Evolutionary conservation across 257 asterid genomes (phyloP).

Genomic region (Ajuga chamaepitys): DNA sequence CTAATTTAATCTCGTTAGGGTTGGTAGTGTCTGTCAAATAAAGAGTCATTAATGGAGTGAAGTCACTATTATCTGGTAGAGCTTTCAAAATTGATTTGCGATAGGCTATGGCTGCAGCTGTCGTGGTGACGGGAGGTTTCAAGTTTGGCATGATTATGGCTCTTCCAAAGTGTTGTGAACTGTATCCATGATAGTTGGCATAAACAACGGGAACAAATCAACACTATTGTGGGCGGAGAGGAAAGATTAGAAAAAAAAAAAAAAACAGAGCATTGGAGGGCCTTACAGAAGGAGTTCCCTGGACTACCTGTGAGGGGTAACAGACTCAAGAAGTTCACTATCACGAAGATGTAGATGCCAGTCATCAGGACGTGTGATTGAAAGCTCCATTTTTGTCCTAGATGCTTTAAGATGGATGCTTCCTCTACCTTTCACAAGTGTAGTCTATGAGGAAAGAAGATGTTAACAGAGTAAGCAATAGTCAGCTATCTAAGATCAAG

Average conservation of each 20-base stretch:
- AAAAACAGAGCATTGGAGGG: background rate
- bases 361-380: constrained; percentile 84
- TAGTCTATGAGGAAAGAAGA: no score
- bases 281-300: background rate
- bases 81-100: constrained; percentile 62
- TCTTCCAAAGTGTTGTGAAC: constrained; percentile 78
- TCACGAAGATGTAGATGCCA: constrained; percentile 99
- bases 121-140: constrained; percentile 86
- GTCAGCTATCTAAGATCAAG: background rate
- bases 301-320: constrained; percentile 68
- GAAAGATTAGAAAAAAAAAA: background rate
- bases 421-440: constrained; percentile 21
- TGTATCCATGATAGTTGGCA: constrained; percentile 16
- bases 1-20: constrained; percentile 73
- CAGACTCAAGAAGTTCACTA: constrained; percentile 76
- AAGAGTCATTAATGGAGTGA: constrained; percentile 93
- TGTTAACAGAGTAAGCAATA: constrained; percentile 23
- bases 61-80: constrained; percentile 48
- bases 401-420: constrained; percentile 24
- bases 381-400: constrained; percentile 54
- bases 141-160: constrained; percentile 95
- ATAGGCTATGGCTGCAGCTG: constrained; percentile 73
- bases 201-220: background rate
- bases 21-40: constrained; percentile 81
- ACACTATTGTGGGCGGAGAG: background rate